These are phyloP conservation scores for Podaxis sp. DNA, from an alignment of 768 basidiomycete genomes.

Conservation along the genomic window DNA sequence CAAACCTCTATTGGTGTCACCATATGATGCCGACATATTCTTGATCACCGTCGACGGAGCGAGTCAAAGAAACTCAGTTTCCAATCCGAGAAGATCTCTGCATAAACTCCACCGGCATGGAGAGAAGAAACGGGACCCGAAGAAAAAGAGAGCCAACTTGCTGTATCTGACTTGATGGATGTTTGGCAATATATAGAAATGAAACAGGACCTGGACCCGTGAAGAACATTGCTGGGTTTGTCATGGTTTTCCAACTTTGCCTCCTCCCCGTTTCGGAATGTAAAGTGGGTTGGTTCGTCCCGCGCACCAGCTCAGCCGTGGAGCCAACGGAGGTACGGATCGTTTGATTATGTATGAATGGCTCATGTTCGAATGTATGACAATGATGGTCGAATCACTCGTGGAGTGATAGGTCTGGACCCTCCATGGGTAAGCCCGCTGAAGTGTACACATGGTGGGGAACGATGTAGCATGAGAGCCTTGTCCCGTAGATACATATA, in stretches of 20 bases:
- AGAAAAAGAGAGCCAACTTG: background rate
- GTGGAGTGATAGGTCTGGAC: conserved; percentile 1
- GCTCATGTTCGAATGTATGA: conserved; percentile 6
- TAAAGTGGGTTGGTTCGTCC: background rate
- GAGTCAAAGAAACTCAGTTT: background rate
- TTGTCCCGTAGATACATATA: background rate
- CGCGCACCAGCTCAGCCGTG: conserved; percentile 12
- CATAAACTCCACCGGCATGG: background rate
- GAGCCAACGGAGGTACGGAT: background rate
- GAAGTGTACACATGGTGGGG: background rate
- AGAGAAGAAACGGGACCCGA: background rate
- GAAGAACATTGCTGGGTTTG: background rate
- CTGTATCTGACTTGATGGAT: background rate
- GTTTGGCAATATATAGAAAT: background rate
- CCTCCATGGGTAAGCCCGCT: background rate
- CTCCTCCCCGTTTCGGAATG: background rate
- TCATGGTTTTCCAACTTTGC: background rate
- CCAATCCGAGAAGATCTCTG: background rate
- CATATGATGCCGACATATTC: background rate
- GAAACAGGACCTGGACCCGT: conserved; percentile 1
- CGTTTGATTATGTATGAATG: background rate
- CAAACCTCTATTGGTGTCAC: background rate
- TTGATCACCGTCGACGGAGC: background rate
- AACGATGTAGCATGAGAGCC: conserved; percentile 3
- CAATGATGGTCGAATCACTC: background rate